Percentiles rank a stretch among this genome's conserved stretches.
Conservation (phyloP, 140 eudicot genomes). For the Bidens hawaiensis region DNA sequence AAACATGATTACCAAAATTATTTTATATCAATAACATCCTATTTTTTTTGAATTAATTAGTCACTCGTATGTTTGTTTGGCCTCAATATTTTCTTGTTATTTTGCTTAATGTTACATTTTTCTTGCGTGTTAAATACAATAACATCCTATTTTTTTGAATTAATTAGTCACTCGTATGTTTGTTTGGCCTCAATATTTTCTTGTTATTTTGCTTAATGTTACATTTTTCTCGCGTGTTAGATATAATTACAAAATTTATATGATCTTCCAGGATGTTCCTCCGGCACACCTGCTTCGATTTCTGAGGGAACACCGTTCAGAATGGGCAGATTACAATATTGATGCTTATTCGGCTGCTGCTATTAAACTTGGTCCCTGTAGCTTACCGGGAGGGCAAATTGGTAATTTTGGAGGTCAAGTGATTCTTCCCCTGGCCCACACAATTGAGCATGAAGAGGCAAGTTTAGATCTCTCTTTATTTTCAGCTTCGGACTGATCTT, state of each 20-base stretch:
- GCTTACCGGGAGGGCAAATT: conserved; percentile 56
- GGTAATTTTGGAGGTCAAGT: conserved; percentile 81
- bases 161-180: neutral
- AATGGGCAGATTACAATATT: conserved; percentile 85
- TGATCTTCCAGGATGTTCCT: conserved; percentile 64
- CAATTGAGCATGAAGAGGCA: conserved; percentile 91
- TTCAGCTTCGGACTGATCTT: neutral
- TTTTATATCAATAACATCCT: neutral
- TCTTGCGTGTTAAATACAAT: neutral
- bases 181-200: neutral
- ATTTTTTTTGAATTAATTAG: neutral
- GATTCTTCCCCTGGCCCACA: conserved; percentile 87
- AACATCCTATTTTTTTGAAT: too few species aligned
- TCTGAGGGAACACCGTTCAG: conserved; percentile 88
- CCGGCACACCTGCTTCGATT: conserved; percentile 83
- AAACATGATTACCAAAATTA: neutral
- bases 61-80: neutral
- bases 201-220: neutral
- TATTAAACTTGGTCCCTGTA: conserved; percentile 50
- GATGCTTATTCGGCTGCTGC: conserved; percentile 84
- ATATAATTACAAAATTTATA: neutral
- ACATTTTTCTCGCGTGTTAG: neutral
- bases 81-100: neutral
- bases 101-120: neutral
- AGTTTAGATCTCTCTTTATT: neutral